Percentiles rank a stretch among this genome's conserved stretches.
phyloP scores from a whole-genome alignment of 164 flowering plant species.

The Berberis vulgaris region DNA sequence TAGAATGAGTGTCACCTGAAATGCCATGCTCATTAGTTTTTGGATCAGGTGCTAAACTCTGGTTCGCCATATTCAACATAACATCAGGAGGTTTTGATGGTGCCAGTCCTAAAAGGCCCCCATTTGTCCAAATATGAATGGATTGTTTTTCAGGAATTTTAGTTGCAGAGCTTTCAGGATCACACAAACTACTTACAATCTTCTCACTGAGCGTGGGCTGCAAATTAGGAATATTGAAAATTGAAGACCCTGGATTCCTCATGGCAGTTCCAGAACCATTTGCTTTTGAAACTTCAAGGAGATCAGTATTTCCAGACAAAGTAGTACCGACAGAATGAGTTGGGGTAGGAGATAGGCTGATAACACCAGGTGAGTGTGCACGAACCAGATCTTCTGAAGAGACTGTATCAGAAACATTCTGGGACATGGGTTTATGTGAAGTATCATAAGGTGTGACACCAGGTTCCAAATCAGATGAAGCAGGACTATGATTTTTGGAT shows the following conservation, averaged over 20 bases:
- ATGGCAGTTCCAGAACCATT: conserved; percentile 19
- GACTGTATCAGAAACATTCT: conserved; percentile 10
- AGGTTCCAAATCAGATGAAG: conserved; percentile 23
- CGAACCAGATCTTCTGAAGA: conserved; percentile 13
- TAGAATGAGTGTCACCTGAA: conserved; percentile 10
- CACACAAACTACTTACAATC: conserved; percentile 13
- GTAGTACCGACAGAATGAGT: conserved; percentile 11
- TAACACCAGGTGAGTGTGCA: conserved; percentile 19
- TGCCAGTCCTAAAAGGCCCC: conserved; percentile 74
- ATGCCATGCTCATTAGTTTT: conserved; percentile 12
- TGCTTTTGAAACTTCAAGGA: conserved; percentile 13
- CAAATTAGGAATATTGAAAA: conserved; percentile 9
- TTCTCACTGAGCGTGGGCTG: conserved; percentile 11
- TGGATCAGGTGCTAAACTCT: conserved; percentile 6
- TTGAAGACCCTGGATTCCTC: conserved; percentile 13
- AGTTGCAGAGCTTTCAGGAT: conserved; percentile 23
- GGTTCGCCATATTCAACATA: conserved; percentile 17
- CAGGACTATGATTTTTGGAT: conserved; percentile 11
- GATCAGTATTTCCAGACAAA: conserved; percentile 12
- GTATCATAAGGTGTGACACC: conserved; percentile 11
- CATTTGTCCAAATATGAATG: conserved; percentile 78
- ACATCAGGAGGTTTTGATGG: conserved; percentile 87
- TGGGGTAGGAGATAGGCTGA: conserved; percentile 8
- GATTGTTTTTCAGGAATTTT: conserved; percentile 25
- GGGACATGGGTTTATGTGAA: conserved; percentile 8